Evolutionary conservation across 371 early-diverging fungal genomes (phyloP).

Genomic region (Chytridium lagenaria): DNA sequence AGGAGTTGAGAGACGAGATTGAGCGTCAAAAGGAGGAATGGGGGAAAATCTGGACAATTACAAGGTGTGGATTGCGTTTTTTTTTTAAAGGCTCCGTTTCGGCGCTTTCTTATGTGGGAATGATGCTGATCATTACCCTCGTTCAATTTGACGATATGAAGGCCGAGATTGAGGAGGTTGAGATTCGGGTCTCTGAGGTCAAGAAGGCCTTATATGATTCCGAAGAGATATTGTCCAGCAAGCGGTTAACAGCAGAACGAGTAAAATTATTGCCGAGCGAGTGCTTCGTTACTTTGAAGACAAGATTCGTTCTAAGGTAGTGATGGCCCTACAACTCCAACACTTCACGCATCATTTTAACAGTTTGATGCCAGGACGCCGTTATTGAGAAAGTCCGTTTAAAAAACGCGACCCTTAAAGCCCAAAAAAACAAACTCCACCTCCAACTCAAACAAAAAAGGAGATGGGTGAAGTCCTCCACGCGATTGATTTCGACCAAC

Average conservation of each 20-base stretch:
- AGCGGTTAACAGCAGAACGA: constrained; percentile 56
- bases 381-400: constrained; percentile 63
- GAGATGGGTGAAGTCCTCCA: constrained; percentile 70
- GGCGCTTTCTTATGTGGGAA: too few species aligned
- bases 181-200: constrained; percentile 54
- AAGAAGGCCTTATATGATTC: constrained; percentile 63
- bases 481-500: constrained; percentile 68
- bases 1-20: constrained; percentile 60
- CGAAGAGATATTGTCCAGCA: constrained; percentile 56
- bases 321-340: too few species aligned
- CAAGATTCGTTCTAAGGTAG: constrained; percentile 54
- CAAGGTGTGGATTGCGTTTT: constrained; percentile 36
- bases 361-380: constrained; percentile 52
- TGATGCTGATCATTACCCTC: too few species aligned
- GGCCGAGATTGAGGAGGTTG: constrained; percentile 63
- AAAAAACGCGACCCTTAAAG: constrained; percentile 61
- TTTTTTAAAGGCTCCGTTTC: too few species aligned
- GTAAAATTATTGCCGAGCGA: constrained; percentile 62
- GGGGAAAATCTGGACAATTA: constrained; percentile 55
- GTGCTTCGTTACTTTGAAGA: constrained; percentile 63
- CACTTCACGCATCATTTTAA: background rate
- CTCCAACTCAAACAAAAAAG: constrained; percentile 64
- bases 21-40: constrained; percentile 59
- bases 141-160: too few species aligned
- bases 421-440: constrained; percentile 63